Evolutionary conservation across 2,329 filamentous ascomycete genomes (phyloP), one percentile per base, ranked within the genome.

Genomic region (Cercospora sp.): DNA sequence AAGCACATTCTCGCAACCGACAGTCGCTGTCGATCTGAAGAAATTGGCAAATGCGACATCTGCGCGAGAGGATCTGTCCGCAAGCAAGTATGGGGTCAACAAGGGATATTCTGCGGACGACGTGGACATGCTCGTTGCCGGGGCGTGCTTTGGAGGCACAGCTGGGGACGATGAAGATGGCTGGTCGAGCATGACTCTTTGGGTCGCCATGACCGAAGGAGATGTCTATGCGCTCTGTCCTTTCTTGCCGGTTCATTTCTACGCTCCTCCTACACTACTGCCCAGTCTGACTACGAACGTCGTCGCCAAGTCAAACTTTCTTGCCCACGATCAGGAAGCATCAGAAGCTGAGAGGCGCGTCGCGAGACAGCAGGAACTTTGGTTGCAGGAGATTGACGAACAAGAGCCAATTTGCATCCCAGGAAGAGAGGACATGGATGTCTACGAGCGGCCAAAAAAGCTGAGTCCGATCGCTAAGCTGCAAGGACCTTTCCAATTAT

Each of bases 111-210:
- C 93, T 4, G 91, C 93, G 0, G 94, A 98, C 78, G 88, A 88
- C 1, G 90, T 96, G 68, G 94, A 98, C 77, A 97, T 99, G 90
- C 92, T 97, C 76, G 93, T 97, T 23, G 93, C 93, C 3, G 90
- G 94, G 1, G 93, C 94, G 61, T 92, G 89, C 77, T 99, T 99
- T 81, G 94, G 93, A 13, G 93, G 93, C 28, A 82, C 78, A 61
- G 87, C 85, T 9, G 82, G 79, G 65, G 83, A 85, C 64, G 85
- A 85, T 42, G 86, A 89, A 71, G 84, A 88, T 74, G 86, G 86
- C 1, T 99, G 95, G 95, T 91, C 93, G 7, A 89, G 94, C 9
- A 97, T 97, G 91, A 98, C 95, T 0, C 84, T 99, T 10, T 99
- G 94, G 92, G 83, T 98, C 62, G 93, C 94, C n/a, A 99, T 97